Base-by-base conservation (phyloP, 2,329 filamentous ascomycete species). In the Nemania sp. region DNA sequence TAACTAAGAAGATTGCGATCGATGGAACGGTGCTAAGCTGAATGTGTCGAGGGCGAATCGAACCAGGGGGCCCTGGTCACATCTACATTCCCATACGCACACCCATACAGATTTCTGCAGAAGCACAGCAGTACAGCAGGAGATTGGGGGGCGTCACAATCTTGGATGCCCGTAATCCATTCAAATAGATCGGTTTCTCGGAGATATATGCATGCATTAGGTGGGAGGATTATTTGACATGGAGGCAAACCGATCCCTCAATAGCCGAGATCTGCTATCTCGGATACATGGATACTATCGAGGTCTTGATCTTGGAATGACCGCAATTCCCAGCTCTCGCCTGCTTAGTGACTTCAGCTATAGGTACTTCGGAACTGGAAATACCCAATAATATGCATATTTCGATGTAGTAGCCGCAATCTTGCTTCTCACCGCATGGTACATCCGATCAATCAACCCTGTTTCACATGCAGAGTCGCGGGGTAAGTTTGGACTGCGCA, bases 401-500 rank as follows among this genome's bases (percentile, higher is more conserved):
- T 43, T n/a, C 32, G 58, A 61, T 55, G 67, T 58, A 60, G 58
- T 47, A 68, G 63, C 54, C 51, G 67, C 51, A 62, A 64, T 62
- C 61, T 63, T 52, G 52, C 66, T 57, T 70, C 56, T 67, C 59
- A 67, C 56, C 59, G 66, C 66, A 68, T 68, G 38, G 5, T 68
- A 58, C 62, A 55, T 66, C 68, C 55, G 63, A 61, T 62, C 59
- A 61, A 62, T n/a, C 55, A 70, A 62, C 22, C 55, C 65, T 64
- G 64, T 70, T 63, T 67, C 59, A 66, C 55, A 68, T 71, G 64
- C 69, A 68, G 64, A 71, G 55, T 68, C 69, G 69, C 62, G 67
- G 69, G 69, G 62, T 64, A 53, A n/a, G 26, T 32, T 47, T 51
- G 41, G 35, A 43, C 57, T 29, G 59, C 45, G 47, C 58, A 56